These are phyloP conservation scores for Epipyxis sp. DNA, from an alignment of 108 stramenopile species.

Conservation along the genomic window DNA sequence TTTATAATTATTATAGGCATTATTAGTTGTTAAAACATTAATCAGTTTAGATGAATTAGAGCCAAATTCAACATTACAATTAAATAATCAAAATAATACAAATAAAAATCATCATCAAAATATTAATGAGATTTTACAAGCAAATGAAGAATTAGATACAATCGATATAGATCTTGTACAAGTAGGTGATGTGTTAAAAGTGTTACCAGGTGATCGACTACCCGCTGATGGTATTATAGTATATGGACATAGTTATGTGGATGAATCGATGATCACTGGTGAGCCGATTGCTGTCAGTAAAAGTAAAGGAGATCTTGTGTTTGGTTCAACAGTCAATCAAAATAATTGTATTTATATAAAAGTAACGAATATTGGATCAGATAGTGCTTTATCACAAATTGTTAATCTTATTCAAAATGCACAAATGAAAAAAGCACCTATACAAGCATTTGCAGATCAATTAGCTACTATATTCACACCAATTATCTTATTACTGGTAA, in stretches of 20 bases:
- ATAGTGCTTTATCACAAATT: conserved; percentile 79
- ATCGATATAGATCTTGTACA: conserved; percentile 67
- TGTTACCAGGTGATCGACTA: conserved; percentile 84
- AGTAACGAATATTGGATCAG: conserved; percentile 71
- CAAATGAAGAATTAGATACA: conserved; percentile 25
- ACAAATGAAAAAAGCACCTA: conserved; percentile 82
- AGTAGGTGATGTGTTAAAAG: conserved; percentile 71
- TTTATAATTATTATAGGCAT: no score
- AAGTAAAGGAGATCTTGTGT: conserved; percentile 34
- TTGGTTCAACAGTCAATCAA: conserved; percentile 43
- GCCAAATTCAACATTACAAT: no score
- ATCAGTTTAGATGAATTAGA: no score
- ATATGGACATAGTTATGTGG: conserved; percentile 70
- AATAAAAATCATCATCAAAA: neutral
- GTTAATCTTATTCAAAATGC: conserved; percentile 85
- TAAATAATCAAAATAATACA: no score
- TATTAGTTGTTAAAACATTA: no score
- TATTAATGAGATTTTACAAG: neutral
- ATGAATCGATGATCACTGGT: conserved; percentile 78
- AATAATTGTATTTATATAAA: conserved; percentile 58
- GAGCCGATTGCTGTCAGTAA: conserved; percentile 73
- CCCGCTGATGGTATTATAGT: conserved; percentile 84
- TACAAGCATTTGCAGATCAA: conserved; percentile 82
- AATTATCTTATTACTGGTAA: conserved; percentile 59
- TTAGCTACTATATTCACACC: conserved; percentile 70